phyloP scores from a whole-genome alignment of 1,284 basidiomycete species.

The Trichosporon ovoides region DNA sequence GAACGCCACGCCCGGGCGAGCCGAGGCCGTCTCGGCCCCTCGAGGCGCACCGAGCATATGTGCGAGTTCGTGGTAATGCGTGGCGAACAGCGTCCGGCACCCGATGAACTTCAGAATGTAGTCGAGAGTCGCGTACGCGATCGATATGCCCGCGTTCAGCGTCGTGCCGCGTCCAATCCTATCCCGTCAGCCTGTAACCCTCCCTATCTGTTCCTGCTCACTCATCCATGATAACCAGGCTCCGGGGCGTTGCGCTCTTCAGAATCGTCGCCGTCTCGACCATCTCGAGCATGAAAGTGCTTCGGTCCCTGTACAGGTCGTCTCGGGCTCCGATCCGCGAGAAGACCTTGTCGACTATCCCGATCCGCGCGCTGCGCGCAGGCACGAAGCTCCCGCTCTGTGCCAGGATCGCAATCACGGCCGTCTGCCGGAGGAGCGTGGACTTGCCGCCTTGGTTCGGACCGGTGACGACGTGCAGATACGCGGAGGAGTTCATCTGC shows the following conservation, averaged over 20 bases:
- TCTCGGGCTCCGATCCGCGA: slow-evolving; percentile 94
- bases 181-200: neutral
- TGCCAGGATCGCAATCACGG: slow-evolving; percentile 82
- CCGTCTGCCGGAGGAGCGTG: slow-evolving; percentile 84
- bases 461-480: slow-evolving; percentile 77
- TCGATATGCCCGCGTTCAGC: slow-evolving; percentile 81
- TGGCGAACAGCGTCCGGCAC: slow-evolving; percentile 86
- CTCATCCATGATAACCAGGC: slow-evolving; percentile 94
- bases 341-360: slow-evolving; percentile 86
- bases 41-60: slow-evolving; percentile 61
- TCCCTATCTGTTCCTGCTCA: slow-evolving; percentile 16
- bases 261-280: slow-evolving; percentile 56
- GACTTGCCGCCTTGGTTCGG: slow-evolving; percentile 96
- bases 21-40: slow-evolving; percentile 27
- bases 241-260: slow-evolving; percentile 69
- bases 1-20: slow-evolving; percentile 59
- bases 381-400: slow-evolving; percentile 93
- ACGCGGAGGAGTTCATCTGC: slow-evolving; percentile 57
- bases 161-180: slow-evolving; percentile 87
- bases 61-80: slow-evolving; percentile 91
- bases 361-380: slow-evolving; percentile 68
- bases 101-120: slow-evolving; percentile 69
- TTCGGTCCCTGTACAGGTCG: slow-evolving; percentile 84
- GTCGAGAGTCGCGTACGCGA: slow-evolving; percentile 85
- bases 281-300: slow-evolving; percentile 68